phyloP scores from a whole-genome alignment of 768 basidiomycete genomes.

The Naganishia antarctica region DNA sequence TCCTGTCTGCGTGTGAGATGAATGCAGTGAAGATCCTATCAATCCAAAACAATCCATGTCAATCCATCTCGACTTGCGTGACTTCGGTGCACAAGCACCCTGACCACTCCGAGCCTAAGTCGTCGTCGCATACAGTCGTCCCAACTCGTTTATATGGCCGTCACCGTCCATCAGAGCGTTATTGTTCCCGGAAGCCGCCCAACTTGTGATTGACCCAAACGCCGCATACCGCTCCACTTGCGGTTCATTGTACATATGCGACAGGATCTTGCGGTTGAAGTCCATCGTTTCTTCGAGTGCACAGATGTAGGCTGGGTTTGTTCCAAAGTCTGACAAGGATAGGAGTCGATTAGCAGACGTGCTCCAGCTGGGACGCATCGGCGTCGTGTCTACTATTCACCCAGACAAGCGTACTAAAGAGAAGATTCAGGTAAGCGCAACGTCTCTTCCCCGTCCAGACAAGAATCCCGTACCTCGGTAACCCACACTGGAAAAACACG shows the following conservation, averaged over 20 bases:
- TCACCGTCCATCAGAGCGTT: not conserved
- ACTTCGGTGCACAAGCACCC: too few relatives aligned
- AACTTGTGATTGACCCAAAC: not conserved
- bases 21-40: too few relatives aligned
- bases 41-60: too few relatives aligned
- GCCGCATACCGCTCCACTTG: constrained; percentile 7
- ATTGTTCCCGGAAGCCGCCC: not conserved
- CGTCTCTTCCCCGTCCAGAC: too few relatives aligned
- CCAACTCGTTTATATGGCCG: constrained; percentile 6
- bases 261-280: not conserved
- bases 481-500: constrained; percentile 37
- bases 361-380: not conserved
- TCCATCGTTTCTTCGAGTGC: not conserved
- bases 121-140: constrained; percentile 23
- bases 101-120: too few relatives aligned
- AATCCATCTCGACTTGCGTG: too few relatives aligned
- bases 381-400: constrained; percentile 1
- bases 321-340: not conserved
- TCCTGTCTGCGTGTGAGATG: too few relatives aligned
- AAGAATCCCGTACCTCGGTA: constrained; percentile 28
- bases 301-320: constrained; percentile 1
- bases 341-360: not conserved
- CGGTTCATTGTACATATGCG: constrained; percentile 13
- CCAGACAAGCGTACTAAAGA: constrained; percentile 29
- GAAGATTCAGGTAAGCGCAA: not conserved